Conservation (phyloP, 192 early-diverging fungal genomes). For the Obelidium mucronatum region DNA sequence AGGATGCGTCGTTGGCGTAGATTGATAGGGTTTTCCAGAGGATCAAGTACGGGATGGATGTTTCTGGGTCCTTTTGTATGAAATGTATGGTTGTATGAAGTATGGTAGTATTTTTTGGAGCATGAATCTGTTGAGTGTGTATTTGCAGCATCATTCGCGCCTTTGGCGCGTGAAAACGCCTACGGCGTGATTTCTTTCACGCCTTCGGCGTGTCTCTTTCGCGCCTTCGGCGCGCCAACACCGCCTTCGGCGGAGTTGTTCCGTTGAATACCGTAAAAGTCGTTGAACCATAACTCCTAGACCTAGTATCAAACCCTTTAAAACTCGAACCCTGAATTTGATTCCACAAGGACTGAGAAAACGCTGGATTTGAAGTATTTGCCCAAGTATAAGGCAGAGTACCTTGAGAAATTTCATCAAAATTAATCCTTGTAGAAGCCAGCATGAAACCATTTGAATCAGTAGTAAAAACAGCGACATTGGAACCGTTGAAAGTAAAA, state of each 20-base stretch:
- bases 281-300: background rate
- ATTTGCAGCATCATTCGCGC: no score
- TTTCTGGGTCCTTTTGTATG: constrained; percentile 23
- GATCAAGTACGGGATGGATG: constrained; percentile 31
- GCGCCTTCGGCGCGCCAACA: no score
- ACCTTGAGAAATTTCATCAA: background rate
- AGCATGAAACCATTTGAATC: background rate
- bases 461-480: constrained; percentile 24
- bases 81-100: background rate
- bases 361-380: constrained; percentile 6
- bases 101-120: no score
- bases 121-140: no score
- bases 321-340: background rate
- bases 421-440: background rate
- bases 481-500: background rate
- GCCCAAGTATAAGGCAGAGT: background rate
- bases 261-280: background rate
- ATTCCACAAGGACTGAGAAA: constrained; percentile 18
- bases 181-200: no score
- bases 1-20: constrained; percentile 9
- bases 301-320: background rate
- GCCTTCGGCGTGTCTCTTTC: no score
- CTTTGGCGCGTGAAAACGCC: no score
- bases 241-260: no score
- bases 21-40: constrained; percentile 36